A percentile compares a stretch with the other conserved stretches of the same genome.
These are phyloP conservation scores for Kluyveromyces wickerhamii DNA, from an alignment of 805 yeast species.

Conservation along the genomic window DNA sequence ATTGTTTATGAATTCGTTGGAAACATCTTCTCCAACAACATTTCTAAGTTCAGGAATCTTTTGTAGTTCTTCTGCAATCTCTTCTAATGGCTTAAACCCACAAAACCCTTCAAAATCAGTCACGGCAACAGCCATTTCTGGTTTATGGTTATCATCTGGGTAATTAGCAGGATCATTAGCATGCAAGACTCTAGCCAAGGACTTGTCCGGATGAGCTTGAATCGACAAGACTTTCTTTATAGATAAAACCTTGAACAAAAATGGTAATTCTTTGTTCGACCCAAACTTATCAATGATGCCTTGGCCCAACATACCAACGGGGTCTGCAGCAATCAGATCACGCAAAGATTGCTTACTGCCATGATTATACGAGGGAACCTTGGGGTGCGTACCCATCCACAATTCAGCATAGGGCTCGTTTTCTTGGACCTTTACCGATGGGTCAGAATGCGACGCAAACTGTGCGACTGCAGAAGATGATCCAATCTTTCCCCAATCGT, in stretches of 20 bases:
- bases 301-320: constrained; percentile 52
- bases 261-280: constrained; percentile 68
- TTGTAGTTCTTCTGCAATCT: constrained; percentile 60
- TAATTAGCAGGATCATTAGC: constrained; percentile 83
- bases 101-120: constrained; percentile 96
- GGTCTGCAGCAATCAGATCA: constrained; percentile 53
- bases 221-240: constrained; percentile 88
- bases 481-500: constrained; percentile 88
- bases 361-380: constrained; percentile 66
- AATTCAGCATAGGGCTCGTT: constrained; percentile 88
- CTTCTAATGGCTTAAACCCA: constrained; percentile 87
- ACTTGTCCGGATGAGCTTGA: constrained; percentile 97
- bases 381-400: constrained; percentile 99
- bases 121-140: constrained; percentile 99
- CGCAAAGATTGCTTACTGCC: constrained; percentile 53
- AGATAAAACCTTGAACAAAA: constrained; percentile 86
- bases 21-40: constrained; percentile 57
- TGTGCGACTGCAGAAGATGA: constrained; percentile 80
- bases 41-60: constrained; percentile 69
- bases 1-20: constrained; percentile 44
- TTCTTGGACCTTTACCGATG: constrained; percentile 55
- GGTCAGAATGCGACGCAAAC: constrained; percentile 67
- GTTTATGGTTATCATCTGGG: constrained; percentile 97
- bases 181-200: constrained; percentile 68
- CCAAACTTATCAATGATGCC: constrained; percentile 59